Conservation (phyloP, 352 stramenopile genomes). For the Globisporangium sylvaticum region DNA sequence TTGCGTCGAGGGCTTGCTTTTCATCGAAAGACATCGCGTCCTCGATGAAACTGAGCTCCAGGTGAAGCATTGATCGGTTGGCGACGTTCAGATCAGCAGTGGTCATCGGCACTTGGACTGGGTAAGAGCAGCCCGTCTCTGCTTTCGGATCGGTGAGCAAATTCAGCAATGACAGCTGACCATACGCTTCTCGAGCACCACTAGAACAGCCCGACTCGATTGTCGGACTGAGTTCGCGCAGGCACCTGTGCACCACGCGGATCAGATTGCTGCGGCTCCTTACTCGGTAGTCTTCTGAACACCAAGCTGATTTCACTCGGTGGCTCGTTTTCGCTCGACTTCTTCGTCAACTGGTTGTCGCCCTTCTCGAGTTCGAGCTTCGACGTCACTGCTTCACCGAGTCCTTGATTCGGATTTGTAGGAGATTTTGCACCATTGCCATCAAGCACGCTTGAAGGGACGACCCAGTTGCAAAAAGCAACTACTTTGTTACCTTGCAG, state of each 20-base stretch:
- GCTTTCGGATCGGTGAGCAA: conserved; percentile 13
- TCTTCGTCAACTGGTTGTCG: not conserved
- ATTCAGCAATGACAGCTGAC: conserved; percentile 22
- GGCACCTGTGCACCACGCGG: not conserved
- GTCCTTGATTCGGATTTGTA: not conserved
- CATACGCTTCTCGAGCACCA: conserved; percentile 20
- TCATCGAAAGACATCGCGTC: conserved; percentile 22
- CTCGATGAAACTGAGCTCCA: conserved; percentile 22
- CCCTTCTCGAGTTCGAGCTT: conserved; percentile 4
- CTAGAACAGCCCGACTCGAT: conserved; percentile 4
- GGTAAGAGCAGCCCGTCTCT: not conserved
- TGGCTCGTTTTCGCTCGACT: conserved; percentile 1
- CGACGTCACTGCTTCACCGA: not conserved
- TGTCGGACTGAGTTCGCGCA: not conserved
- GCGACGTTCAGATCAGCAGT: not conserved
- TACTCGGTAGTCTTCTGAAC: not conserved
- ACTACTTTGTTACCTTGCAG: conserved; percentile 15
- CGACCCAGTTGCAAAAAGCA: conserved; percentile 27
- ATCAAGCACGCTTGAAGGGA: conserved; percentile 21
- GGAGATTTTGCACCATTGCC: too few relatives aligned
- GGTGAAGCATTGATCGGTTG: conserved; percentile 4
- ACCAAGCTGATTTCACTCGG: conserved; percentile 1
- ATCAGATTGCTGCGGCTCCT: not conserved
- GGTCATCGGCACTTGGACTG: conserved; percentile 8
- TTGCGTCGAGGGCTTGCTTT: conserved; percentile 14